Conservation (phyloP, 208 protist genomes). For the Wallacemonas sp. region DNA sequence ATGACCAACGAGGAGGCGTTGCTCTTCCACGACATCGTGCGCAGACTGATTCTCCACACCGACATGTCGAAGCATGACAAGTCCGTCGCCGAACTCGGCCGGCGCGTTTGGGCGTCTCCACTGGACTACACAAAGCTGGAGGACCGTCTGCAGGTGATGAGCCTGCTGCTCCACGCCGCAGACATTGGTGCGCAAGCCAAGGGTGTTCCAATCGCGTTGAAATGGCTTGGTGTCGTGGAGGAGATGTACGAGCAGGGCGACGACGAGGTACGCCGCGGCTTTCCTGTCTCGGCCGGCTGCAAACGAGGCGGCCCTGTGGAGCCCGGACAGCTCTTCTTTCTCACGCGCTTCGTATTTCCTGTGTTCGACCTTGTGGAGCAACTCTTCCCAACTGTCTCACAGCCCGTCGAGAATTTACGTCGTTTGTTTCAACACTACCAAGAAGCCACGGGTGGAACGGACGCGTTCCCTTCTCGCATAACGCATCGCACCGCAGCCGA, state of each 20-base stretch:
- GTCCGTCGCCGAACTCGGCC: conserved; percentile 30
- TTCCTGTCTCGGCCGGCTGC: conserved; percentile 56
- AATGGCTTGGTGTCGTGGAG: conserved; percentile 76
- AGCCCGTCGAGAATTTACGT: conserved; percentile 54
- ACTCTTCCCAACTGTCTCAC: conserved; percentile 47
- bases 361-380: conserved; percentile 67
- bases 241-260: conserved; percentile 80
- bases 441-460: conserved; percentile 10
- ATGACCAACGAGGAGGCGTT: conserved; percentile 54
- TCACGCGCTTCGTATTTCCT: conserved; percentile 74
- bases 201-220: conserved; percentile 48
- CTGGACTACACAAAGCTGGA: conserved; percentile 38
- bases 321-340: conserved; percentile 63
- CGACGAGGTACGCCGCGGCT: conserved; percentile 45
- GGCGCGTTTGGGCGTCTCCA: not conserved
- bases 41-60: conserved; percentile 48
- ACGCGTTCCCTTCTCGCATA: conserved; percentile 27
- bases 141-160: conserved; percentile 56
- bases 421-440: conserved; percentile 51
- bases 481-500: not conserved
- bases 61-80: conserved; percentile 63
- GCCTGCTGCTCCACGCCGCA: conserved; percentile 69
- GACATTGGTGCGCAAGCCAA: conserved; percentile 74
- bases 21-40: conserved; percentile 63
- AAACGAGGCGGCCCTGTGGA: conserved; percentile 28